Percentiles rank a stretch among this genome's conserved stretches.
Conservation (phyloP, 805 yeast genomes). For the Kluyveromyces nonfermentans region DNA sequence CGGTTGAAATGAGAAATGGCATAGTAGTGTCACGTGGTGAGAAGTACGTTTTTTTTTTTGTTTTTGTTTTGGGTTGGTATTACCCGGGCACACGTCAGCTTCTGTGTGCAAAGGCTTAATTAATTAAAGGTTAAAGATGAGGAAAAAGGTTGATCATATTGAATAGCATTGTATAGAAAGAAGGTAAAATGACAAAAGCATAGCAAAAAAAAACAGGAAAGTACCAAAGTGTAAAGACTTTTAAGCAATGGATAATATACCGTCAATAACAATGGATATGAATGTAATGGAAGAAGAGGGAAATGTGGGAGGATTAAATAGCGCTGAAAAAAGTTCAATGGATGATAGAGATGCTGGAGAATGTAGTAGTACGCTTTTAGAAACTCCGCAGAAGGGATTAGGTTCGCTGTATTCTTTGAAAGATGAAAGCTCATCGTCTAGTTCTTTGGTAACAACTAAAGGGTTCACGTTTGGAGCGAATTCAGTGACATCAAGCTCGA, state of each 20-base stretch:
- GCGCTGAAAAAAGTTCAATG: not conserved
- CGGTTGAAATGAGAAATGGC: no score
- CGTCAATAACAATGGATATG: not conserved
- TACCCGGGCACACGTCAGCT: no score
- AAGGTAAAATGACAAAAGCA: no score
- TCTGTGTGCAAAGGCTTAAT: no score
- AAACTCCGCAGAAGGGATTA: slow-evolving; percentile 7
- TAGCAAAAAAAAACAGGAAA: not conserved
- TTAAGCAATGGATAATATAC: not conserved
- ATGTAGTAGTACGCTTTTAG: not conserved
- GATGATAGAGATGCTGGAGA: not conserved
- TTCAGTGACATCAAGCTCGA: slow-evolving; percentile 1
- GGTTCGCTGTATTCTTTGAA: slow-evolving; percentile 17
- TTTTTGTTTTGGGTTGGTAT: no score
- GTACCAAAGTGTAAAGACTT: no score
- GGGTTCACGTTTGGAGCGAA: slow-evolving; percentile 26
- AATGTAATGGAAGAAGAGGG: slow-evolving; percentile 1
- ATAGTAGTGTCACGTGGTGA: no score
- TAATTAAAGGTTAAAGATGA: no score
- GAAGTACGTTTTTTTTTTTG: no score
- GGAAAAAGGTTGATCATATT: no score
- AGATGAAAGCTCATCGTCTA: slow-evolving; percentile 27
- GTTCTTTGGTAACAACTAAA: slow-evolving; percentile 26
- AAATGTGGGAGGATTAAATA: not conserved
- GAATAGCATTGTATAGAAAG: no score